These are phyloP conservation scores for Cryphonectria radicalis DNA, from an alignment of 2,329 filamentous ascomycete species.

Conservation along the genomic window DNA sequence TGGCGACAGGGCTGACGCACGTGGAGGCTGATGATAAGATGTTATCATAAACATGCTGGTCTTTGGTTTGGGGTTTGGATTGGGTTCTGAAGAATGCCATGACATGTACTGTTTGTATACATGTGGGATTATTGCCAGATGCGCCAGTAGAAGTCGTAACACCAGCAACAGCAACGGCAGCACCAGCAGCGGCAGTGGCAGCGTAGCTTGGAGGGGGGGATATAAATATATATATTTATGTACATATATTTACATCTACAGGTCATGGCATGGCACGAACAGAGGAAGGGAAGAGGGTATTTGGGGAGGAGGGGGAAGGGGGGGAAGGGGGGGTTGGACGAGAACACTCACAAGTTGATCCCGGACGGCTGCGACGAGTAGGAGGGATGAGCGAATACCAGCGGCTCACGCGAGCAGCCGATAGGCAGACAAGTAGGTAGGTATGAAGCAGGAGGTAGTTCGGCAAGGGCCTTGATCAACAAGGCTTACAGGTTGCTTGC, in stretches of 20 bases:
- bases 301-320: no score
- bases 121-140: conserved; percentile 12
- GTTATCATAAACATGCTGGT: conserved; percentile 27
- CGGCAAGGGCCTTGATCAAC: conserved; percentile 15
- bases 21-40: conserved; percentile 25
- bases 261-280: not conserved
- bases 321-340: no score
- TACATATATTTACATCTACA: not conserved
- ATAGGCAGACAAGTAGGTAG: not conserved
- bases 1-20: conserved; percentile 23
- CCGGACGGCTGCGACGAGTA: not conserved
- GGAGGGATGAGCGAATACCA: conserved; percentile 4
- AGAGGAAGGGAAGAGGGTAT: not conserved
- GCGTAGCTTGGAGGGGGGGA: not conserved
- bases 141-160: not conserved
- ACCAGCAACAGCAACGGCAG: not conserved
- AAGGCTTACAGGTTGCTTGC: conserved; percentile 21
- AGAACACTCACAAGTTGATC: conserved; percentile 19
- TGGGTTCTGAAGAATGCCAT: conserved; percentile 20
- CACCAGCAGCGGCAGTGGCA: not conserved
- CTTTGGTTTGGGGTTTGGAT: conserved; percentile 8
- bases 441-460: not conserved
- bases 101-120: conserved; percentile 17
- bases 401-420: not conserved
- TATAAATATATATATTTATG: not conserved